Evolutionary conservation across 352 stramenopile species (phyloP).

Genomic region (Saprolegnia parasitica): DNA sequence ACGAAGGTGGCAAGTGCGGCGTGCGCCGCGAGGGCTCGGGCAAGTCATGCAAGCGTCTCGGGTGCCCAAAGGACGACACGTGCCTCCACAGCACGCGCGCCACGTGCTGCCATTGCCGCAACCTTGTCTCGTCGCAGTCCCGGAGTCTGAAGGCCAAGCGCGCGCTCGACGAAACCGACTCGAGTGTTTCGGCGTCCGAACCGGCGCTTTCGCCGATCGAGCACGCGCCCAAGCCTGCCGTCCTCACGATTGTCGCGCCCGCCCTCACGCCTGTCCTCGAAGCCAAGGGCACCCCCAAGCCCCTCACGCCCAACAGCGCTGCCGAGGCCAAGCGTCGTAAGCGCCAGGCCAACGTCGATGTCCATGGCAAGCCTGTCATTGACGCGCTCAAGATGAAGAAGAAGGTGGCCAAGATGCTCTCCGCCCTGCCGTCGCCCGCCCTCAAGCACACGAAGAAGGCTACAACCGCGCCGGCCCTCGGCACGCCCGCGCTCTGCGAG

Average conservation of each 20-base stretch:
- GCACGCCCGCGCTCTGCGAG: constrained; percentile 41
- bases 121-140: constrained; percentile 51
- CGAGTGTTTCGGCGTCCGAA: neutral
- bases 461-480: neutral
- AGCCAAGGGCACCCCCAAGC: neutral
- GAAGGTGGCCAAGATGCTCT: constrained; percentile 16
- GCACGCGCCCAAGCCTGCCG: neutral
- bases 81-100: constrained; percentile 68
- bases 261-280: neutral
- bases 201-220: neutral
- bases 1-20: constrained; percentile 50
- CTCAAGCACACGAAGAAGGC: constrained; percentile 21
- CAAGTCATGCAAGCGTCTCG: constrained; percentile 56
- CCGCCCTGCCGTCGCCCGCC: neutral
- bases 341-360: neutral
- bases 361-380: constrained; percentile 4
- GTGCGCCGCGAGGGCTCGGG: constrained; percentile 57
- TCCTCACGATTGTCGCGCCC: neutral
- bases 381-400: constrained; percentile 13
- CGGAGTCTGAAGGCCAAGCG: constrained; percentile 28
- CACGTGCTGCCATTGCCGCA: constrained; percentile 72
- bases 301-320: neutral
- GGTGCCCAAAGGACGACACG: constrained; percentile 52
- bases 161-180: constrained; percentile 20
- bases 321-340: constrained; percentile 12